phyloP scores from a whole-genome alignment of 106 monocot genomes.

The Alisma plantagoaquatica region DNA sequence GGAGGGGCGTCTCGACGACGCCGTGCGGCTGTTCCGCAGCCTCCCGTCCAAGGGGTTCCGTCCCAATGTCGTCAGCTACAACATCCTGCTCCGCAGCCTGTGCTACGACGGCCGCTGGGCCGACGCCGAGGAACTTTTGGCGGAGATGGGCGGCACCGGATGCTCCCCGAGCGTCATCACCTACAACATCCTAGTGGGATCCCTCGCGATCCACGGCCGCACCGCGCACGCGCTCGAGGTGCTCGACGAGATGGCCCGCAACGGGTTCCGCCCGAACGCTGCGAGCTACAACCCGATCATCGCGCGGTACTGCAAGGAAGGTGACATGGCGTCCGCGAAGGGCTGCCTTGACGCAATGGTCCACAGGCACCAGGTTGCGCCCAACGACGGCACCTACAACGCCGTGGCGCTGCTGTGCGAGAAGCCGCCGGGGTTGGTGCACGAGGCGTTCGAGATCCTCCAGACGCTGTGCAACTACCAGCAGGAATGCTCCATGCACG shows the following conservation, averaged over 20 bases:
- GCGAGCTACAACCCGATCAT: constrained; percentile 83
- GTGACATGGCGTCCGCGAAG: constrained; percentile 42
- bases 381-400: constrained; percentile 78
- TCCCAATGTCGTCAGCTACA: constrained; percentile 71
- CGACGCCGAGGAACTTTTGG: constrained; percentile 63
- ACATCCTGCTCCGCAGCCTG: constrained; percentile 67
- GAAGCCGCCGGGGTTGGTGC: constrained; percentile 47
- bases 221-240: constrained; percentile 59
- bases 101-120: constrained; percentile 57
- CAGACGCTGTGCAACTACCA: constrained; percentile 33
- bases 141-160: constrained; percentile 42
- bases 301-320: constrained; percentile 44
- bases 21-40: constrained; percentile 32
- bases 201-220: constrained; percentile 38
- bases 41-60: constrained; percentile 54
- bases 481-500: constrained; percentile 41
- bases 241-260: constrained; percentile 44
- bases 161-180: constrained; percentile 53
- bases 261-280: constrained; percentile 51
- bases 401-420: constrained; percentile 66
- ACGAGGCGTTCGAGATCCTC: constrained; percentile 49
- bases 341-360: constrained; percentile 59
- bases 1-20: constrained; percentile 56
- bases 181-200: constrained; percentile 67
- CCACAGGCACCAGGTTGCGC: constrained; percentile 21